phyloP scores from a whole-genome alignment of 1,139 yeast genomes.

The Nakaseomyces sp. region DNA sequence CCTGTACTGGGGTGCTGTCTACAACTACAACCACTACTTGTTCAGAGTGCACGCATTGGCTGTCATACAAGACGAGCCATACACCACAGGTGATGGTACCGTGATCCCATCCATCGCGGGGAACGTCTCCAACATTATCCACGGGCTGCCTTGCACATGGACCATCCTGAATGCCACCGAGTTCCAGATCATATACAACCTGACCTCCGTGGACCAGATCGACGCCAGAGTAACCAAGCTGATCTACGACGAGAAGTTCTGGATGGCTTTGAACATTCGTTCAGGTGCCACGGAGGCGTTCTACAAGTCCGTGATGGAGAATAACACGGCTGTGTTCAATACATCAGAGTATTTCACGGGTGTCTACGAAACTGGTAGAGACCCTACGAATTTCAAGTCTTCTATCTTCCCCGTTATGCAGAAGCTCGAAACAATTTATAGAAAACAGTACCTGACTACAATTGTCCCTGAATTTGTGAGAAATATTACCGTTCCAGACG shows the following conservation, averaged over 20 bases:
- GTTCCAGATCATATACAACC: constrained; percentile 28
- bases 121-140: constrained; percentile 13
- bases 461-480: constrained; percentile 20
- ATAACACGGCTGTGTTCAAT: constrained; percentile 17
- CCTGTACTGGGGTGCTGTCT: constrained; percentile 13
- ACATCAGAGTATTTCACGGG: constrained; percentile 27
- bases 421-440: constrained; percentile 29
- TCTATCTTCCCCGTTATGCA: constrained; percentile 36
- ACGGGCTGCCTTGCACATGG: constrained; percentile 19
- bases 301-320: constrained; percentile 32
- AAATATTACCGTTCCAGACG: constrained; percentile 12
- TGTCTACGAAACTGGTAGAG: constrained; percentile 46
- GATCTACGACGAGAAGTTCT: constrained; percentile 43
- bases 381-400: constrained; percentile 37
- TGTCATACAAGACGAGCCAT: constrained; percentile 13
- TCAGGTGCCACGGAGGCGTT: constrained; percentile 40
- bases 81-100: neutral
- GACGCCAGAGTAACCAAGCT: constrained; percentile 34
- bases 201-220: constrained; percentile 35
- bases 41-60: constrained; percentile 11
- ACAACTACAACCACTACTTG: constrained; percentile 10
- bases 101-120: constrained; percentile 4
- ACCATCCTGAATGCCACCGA: constrained; percentile 25
- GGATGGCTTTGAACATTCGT: constrained; percentile 45
- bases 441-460: constrained; percentile 22